Conservation (phyloP, 192 early-diverging fungal species). For the Lobosporangium transversale region DNA sequence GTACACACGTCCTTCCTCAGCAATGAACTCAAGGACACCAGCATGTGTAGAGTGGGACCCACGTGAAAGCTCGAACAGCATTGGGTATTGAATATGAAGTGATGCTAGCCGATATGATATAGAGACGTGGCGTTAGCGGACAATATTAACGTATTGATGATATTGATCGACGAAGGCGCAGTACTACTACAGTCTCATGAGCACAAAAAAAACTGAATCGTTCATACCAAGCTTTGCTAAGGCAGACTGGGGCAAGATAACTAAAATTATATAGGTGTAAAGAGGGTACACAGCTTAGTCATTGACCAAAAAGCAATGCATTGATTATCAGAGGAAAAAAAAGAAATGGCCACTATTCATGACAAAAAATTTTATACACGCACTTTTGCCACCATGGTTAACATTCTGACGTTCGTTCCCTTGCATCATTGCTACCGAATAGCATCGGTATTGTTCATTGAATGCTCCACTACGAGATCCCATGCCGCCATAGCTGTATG, state of each 20-base stretch:
- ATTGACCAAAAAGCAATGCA: background rate
- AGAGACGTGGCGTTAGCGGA: background rate
- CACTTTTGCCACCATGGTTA: conserved; percentile 87
- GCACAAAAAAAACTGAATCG: background rate
- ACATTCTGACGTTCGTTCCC: conserved; percentile 77
- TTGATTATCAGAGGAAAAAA: background rate
- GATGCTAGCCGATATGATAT: conserved; percentile 70
- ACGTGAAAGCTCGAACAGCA: conserved; percentile 89
- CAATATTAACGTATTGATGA: no score
- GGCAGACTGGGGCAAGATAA: conserved; percentile 82
- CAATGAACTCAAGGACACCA: conserved; percentile 98
- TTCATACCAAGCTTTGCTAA: conserved; percentile 37
- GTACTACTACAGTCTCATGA: background rate
- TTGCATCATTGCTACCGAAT: conserved; percentile 75
- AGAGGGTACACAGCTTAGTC: background rate
- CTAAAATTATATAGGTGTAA: conserved; percentile 43
- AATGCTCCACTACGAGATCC: conserved; percentile 53
- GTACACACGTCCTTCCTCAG: conserved; percentile 95
- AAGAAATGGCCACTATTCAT: no score
- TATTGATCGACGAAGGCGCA: no score
- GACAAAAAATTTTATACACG: no score
- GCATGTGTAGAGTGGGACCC: conserved; percentile 77
- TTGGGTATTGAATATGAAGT: conserved; percentile 90
- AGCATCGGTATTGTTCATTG: conserved; percentile 70
- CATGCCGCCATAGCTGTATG: conserved; percentile 45